Evolutionary conservation across 139 green algal species (phyloP), one percentile per base, ranked within the genome.

Genomic region (Chlamydomonas sphaeroides): DNA sequence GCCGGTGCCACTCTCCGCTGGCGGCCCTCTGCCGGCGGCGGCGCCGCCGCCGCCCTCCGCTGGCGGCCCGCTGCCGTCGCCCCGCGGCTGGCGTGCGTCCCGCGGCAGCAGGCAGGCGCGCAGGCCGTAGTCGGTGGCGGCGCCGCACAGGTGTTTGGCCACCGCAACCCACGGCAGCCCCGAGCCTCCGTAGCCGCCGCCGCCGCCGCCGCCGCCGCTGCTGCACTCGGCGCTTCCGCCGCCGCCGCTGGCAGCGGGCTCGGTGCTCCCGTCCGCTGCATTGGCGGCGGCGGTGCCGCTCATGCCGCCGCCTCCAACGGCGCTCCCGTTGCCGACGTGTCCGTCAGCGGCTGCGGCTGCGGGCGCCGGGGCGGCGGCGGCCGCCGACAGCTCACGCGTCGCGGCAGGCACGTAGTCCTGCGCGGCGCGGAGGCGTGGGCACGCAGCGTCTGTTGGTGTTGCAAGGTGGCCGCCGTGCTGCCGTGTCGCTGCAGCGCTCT

Each of bases 141-240:
- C 92, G 10, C 94, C 94, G 80, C 94, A 98, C 41, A 97, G 88
- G 78, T 97, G 94, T 80, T 97, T 97, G 68, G 90, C 93, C 18
- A 92, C 66, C 1, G 79, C 91, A 8, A 94, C 72, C 90, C 92
- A 95, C 15, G 45, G 45, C 45, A 14, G 14, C 45, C 14, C 45
- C 45, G 14, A 51, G 45, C 8, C 45, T 51, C 30, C 20, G 68
- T 28, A 25, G 68, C 38, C 38, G 68, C 68, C 7, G 41, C 68
- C 14, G 2, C 68, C 51, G 41, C 30, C 26, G 14, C 68, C 18
- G 8, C 39, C 25, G 14, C 39, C 38, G 41, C 68, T 35, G 57
- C 74, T 56, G 36, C 61, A 81, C 56, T 25, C 49, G 70, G n/a
- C 2, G 6, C 18, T 30, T 14, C 36, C 49, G 25, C 25, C 25